Conservation (phyloP, 1,139 yeast genomes). For the Kodamaea sp. region DNA sequence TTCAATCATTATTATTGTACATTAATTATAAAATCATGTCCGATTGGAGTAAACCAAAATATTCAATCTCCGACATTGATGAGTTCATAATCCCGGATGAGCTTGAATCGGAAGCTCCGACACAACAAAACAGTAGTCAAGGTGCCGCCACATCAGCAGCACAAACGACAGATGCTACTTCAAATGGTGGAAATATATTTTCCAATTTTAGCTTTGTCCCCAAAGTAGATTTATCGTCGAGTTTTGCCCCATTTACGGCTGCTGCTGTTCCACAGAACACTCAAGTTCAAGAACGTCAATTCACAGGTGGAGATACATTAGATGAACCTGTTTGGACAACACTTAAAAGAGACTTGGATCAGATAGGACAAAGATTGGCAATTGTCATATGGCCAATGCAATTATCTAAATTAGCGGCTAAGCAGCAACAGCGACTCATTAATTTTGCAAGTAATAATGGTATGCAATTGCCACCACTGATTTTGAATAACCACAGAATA, state of each 20-base stretch:
- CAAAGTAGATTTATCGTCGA: slow-evolving; percentile 38
- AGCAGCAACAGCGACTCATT: slow-evolving; percentile 42
- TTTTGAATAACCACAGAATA: slow-evolving; percentile 27
- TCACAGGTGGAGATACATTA: slow-evolving; percentile 78
- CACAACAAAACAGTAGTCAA: background rate
- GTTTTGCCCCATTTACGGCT: slow-evolving; percentile 37
- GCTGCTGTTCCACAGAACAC: slow-evolving; percentile 39
- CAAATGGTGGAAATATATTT: background rate
- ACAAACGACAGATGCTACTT: background rate
- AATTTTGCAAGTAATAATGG: slow-evolving; percentile 46
- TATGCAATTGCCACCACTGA: slow-evolving; percentile 40
- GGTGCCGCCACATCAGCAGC: background rate
- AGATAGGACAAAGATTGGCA: slow-evolving; percentile 60
- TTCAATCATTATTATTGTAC: too few relatives aligned
- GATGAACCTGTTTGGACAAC: slow-evolving; percentile 80
- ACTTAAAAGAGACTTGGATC: slow-evolving; percentile 60
- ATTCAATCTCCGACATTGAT: slow-evolving; percentile 12
- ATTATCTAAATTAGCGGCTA: slow-evolving; percentile 38
- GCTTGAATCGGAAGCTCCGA: slow-evolving; percentile 8
- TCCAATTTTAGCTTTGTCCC: slow-evolving; percentile 23
- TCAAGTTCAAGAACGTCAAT: slow-evolving; percentile 65
- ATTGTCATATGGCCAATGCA: slow-evolving; percentile 74
- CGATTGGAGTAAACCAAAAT: slow-evolving; percentile 11
- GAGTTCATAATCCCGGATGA: slow-evolving; percentile 25
- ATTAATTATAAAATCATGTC: slow-evolving; percentile 6